phyloP scores from a whole-genome alignment of 1,139 yeast species.

The Hemisphaericaspora xylanilytica region DNA sequence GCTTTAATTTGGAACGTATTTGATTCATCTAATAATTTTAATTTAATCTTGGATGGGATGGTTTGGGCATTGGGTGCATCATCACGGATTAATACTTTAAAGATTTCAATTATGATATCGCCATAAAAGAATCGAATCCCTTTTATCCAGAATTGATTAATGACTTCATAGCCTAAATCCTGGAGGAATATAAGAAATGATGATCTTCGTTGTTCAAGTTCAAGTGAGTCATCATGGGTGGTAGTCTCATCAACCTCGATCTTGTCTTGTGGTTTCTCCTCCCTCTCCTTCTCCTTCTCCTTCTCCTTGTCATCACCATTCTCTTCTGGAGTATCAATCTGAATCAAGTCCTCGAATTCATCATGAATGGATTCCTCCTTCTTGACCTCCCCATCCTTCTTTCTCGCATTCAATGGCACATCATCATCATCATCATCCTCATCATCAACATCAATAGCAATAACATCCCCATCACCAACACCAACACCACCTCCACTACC shows the following conservation, averaged over 20 bases:
- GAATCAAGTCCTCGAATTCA: constrained; percentile 9
- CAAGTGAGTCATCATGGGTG: not conserved
- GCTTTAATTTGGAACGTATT: constrained; percentile 63
- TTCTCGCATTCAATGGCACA: not conserved
- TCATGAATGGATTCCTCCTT: constrained; percentile 3
- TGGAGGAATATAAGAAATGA: constrained; percentile 50
- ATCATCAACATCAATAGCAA: not conserved
- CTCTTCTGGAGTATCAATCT: constrained; percentile 6
- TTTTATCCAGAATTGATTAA: constrained; percentile 62
- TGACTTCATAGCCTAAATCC: constrained; percentile 69
- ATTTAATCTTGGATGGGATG: constrained; percentile 22
- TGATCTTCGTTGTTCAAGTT: constrained; percentile 22
- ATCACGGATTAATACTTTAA: constrained; percentile 47
- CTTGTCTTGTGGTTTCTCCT: not conserved
- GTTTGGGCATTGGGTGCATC: constrained; percentile 23
- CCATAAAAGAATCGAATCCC: constrained; percentile 68
- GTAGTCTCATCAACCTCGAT: not conserved
- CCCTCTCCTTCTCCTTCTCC: constrained; percentile 2
- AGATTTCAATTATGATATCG: constrained; percentile 60
- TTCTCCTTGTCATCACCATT: not conserved
- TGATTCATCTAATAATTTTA: constrained; percentile 52
- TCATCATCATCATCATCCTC: constrained; percentile 3
- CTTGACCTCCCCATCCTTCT: constrained; percentile 3
- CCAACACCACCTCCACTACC: constrained; percentile 10
- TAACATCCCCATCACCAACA: constrained; percentile 4